Evolutionary conservation across 768 basidiomycete genomes (phyloP).

Genomic region (Tricholoma flavovirens): DNA sequence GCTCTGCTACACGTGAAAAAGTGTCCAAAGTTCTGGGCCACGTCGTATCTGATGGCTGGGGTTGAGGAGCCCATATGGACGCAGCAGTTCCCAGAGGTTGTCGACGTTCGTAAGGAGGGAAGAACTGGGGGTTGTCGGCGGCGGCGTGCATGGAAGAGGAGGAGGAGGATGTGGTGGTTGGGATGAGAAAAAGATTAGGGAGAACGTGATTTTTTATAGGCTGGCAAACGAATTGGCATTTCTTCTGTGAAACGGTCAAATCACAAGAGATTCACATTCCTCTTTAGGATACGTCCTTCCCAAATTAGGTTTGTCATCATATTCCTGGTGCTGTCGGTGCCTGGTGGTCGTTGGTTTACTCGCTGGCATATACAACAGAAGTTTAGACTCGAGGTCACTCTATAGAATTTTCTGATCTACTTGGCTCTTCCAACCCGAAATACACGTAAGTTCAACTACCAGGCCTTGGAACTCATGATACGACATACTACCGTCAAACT

Average conservation of each 20-base stretch:
- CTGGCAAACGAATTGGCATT: neutral
- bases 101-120: constrained; percentile 32
- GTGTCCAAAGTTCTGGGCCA: constrained; percentile 68
- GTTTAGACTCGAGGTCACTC: too few relatives aligned
- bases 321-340: too few relatives aligned
- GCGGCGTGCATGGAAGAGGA: constrained; percentile 22
- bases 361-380: too few relatives aligned
- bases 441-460: too few relatives aligned
- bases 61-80: constrained; percentile 83
- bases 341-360: too few relatives aligned
- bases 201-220: constrained; percentile 26
- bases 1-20: constrained; percentile 49
- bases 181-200: constrained; percentile 29
- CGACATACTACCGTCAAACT: too few relatives aligned
- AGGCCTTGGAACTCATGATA: too few relatives aligned
- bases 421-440: too few relatives aligned
- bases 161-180: constrained; percentile 34
- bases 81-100: constrained; percentile 36
- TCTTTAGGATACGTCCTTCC: neutral
- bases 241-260: constrained; percentile 13
- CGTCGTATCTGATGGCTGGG: constrained; percentile 56
- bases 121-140: constrained; percentile 28
- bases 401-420: too few relatives aligned
- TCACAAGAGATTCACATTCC: constrained; percentile 5
- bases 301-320: neutral